Conservation (phyloP, 768 basidiomycete species). For the Tulasnella sp. region DNA sequence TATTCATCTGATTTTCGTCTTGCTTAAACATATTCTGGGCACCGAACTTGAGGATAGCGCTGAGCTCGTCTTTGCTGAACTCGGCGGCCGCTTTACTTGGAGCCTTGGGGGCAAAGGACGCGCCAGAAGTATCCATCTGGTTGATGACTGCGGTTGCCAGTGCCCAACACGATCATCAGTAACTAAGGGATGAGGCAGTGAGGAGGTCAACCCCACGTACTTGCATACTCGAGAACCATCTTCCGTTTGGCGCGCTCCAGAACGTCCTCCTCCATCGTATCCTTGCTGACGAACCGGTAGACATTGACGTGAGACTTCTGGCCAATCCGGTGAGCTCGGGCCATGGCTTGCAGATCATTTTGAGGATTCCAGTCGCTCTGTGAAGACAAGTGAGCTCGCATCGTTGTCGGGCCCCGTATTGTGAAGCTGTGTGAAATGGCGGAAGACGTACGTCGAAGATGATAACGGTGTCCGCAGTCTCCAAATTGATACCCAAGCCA, state of each 20-base stretch:
- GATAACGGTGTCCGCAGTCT: constrained; percentile 97
- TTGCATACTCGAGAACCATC: constrained; percentile 99
- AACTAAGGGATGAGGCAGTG: not conserved
- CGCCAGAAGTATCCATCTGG: constrained; percentile 99
- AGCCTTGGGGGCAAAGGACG: constrained; percentile 81
- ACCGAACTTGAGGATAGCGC: constrained; percentile 96
- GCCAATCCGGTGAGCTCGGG: constrained; percentile 96
- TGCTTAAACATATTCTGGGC: constrained; percentile 99
- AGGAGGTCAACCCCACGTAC: constrained; percentile 45
- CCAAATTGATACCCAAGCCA: constrained; percentile 95
- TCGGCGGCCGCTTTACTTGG: constrained; percentile 65
- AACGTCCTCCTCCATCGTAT: constrained; percentile 98
- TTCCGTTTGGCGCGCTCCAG: constrained; percentile 97
- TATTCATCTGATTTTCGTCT: constrained; percentile 83
- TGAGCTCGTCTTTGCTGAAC: constrained; percentile 85
- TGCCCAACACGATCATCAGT: constrained; percentile 9
- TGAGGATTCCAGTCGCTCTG: constrained; percentile 98
- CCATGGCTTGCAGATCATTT: constrained; percentile 99
- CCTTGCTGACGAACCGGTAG: constrained; percentile 97
- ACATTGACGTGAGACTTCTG: constrained; percentile 99
- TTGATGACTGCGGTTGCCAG: constrained; percentile 72
- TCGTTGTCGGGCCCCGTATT: not conserved
- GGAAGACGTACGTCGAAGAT: constrained; percentile 80
- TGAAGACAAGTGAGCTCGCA: constrained; percentile 1
- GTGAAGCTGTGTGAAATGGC: not conserved